Base-by-base conservation (phyloP, 257 asterid genomes). In the Capsicum rhomboideum region DNA sequence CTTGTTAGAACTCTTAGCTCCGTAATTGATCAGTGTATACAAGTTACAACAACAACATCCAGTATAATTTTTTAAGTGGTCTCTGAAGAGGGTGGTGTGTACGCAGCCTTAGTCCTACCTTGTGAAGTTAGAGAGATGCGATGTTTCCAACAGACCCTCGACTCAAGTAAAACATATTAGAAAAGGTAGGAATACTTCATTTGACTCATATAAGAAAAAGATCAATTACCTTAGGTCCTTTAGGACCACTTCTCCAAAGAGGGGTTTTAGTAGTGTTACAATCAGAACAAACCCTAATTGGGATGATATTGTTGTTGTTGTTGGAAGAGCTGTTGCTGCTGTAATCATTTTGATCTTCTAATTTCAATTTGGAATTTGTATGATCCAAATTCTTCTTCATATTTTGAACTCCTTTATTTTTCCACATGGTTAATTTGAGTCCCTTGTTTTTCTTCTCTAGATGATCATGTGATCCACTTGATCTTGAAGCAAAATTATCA, bases 171-270 rank as follows among this genome's bases (percentile, higher is more conserved):
- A 64, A 7, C 72, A 64, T 64, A 64, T 64, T 8, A 28, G 1
- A 56, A 55, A 50, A 50, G 54, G 17, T 12, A 11, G 52, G 52
- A 8, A 46, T 61, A 6, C 50, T 12, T 54, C 37, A 68, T 28
- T 4, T 6, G 55, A 44, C 53, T n/a, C 13, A 8, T 26, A 72
- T 29, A 66, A 63, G 23, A 55, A 52, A 9, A 34, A 7, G 21
- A 67, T 55, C 3, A 49, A 78, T 54, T 79, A 79, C 99, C 99
- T 96, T 96, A 61, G 99, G 99, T 82, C 98, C 99, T 86, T 93
- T 91, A 52, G 99, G 99, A 71, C 99, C 99, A 89, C 99, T 93
- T 89, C 99, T 92, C 99, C 99, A 96, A 29, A 96, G 97, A 89
- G 99, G 99, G 58, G 99, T 96, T 89, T 93, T 96, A 59, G 99